Percentiles rank a stretch among this genome's conserved stretches.
Conservation (phyloP, 2,329 filamentous ascomycete species). For the Epichloe uncinata region DNA sequence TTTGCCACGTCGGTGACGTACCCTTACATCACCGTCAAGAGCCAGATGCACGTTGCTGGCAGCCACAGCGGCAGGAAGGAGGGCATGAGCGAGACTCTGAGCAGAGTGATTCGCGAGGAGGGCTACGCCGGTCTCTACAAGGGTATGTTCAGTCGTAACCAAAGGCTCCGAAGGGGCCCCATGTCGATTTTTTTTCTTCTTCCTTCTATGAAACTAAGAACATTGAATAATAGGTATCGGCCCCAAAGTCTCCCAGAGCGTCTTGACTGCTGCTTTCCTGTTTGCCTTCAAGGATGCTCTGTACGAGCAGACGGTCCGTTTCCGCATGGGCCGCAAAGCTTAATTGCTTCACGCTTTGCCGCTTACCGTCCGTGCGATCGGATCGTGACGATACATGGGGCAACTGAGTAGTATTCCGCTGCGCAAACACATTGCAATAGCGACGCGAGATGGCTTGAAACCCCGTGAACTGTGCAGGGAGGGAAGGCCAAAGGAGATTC, state of each 20-base stretch:
- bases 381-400: not conserved
- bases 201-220: conserved; percentile 1
- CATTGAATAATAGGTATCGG: conserved; percentile 54
- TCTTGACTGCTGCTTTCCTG: conserved; percentile 87
- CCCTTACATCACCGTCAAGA: conserved; percentile 98
- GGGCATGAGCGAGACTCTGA: conserved; percentile 65
- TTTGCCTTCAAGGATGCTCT: conserved; percentile 98
- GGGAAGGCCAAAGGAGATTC: no score
- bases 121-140: conserved; percentile 90
- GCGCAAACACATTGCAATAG: no score
- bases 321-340: conserved; percentile 34
- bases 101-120: conserved; percentile 71
- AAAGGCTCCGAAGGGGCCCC: not conserved
- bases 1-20: conserved; percentile 91
- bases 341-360: no score
- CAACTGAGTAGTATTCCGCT: not conserved
- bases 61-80: conserved; percentile 58
- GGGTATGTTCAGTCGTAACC: conserved; percentile 41
- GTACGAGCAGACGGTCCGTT: conserved; percentile 66
- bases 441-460: no score
- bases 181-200: not conserved
- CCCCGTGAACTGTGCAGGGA: no score
- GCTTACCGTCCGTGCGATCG: not conserved
- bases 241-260: conserved; percentile 93
- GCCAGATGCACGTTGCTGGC: conserved; percentile 84